These are phyloP conservation scores for Pestalotiopsis sp. DNA, from an alignment of 2,329 filamentous ascomycete genomes.

Conservation along the genomic window DNA sequence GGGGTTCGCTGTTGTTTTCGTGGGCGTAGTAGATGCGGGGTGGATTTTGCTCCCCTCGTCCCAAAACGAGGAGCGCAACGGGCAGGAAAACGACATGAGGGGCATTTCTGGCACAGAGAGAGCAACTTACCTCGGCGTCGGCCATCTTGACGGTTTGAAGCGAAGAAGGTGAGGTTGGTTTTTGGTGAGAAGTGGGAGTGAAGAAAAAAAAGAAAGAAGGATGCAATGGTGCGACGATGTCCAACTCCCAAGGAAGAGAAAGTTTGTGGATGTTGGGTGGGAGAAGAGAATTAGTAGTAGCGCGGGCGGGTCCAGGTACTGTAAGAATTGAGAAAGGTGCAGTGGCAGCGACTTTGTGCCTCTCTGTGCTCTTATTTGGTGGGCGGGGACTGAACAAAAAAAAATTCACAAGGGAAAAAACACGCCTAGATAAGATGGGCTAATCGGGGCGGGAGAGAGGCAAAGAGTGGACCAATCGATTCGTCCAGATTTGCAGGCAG, in stretches of 20 bases:
- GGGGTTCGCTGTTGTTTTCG: constrained; percentile 12
- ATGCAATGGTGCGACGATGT: constrained; percentile 22
- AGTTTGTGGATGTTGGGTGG: constrained; percentile 15
- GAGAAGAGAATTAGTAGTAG: constrained; percentile 12
- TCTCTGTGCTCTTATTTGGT: constrained; percentile 2
- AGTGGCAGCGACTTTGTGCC: not conserved
- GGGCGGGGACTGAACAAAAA: constrained; percentile 5
- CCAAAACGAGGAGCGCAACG: not conserved
- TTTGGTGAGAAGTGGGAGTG: constrained; percentile 12
- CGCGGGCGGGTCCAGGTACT: not conserved
- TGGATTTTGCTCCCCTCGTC: constrained; percentile 19
- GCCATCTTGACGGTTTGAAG: constrained; percentile 55
- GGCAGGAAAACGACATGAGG: not conserved
- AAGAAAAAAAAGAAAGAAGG: constrained; percentile 22
- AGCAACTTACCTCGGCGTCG: constrained; percentile 54
- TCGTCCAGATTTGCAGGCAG: constrained; percentile 11
- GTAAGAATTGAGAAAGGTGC: not conserved
- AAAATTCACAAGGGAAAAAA: constrained; percentile 20
- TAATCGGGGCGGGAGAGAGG: not conserved
- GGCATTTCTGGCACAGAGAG: not conserved
- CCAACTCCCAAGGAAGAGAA: constrained; percentile 16
- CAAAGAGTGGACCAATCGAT: constrained; percentile 6
- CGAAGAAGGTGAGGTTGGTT: constrained; percentile 27
- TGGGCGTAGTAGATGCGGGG: constrained; percentile 28
- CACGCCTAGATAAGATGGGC: not conserved